phyloP scores from a whole-genome alignment of 495 filamentous ascomycete species.

The Trichocladium antarcticum region DNA sequence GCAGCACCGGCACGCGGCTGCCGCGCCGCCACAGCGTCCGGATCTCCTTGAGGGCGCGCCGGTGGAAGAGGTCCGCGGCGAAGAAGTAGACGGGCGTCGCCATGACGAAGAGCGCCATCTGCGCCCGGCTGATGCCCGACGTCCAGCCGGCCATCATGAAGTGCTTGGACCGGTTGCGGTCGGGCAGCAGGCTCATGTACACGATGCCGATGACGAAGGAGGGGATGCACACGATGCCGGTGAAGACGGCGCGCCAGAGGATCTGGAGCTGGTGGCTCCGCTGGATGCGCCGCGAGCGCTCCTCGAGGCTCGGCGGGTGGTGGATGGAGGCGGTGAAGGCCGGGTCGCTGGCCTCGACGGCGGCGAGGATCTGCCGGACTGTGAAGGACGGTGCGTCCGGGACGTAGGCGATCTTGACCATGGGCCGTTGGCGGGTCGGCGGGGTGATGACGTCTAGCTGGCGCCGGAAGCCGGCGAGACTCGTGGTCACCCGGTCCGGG shows the following conservation, averaged over 20 bases:
- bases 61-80: conserved; percentile 78
- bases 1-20: conserved; percentile 62
- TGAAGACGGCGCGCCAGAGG: conserved; percentile 54
- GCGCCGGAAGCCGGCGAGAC: conserved; percentile 28
- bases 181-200: conserved; percentile 71
- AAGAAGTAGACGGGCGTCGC: conserved; percentile 86
- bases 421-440: conserved; percentile 43
- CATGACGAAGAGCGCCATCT: conserved; percentile 77
- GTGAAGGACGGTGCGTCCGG: conserved; percentile 62
- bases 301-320: conserved; percentile 75
- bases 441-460: conserved; percentile 38
- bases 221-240: conserved; percentile 66
- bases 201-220: conserved; percentile 85
- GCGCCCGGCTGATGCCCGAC: conserved; percentile 61
- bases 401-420: conserved; percentile 59
- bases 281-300: conserved; percentile 64
- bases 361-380: conserved; percentile 58
- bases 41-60: conserved; percentile 67
- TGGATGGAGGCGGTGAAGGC: conserved; percentile 58
- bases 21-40: conserved; percentile 66
- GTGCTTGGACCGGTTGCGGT: conserved; percentile 43
- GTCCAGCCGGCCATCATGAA: conserved; percentile 63
- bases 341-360: conserved; percentile 53
- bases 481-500: conserved; percentile 47
- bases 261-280: conserved; percentile 50